phyloP scores from a whole-genome alignment of 345 rosid genomes.

The Mercurialis annua region DNA sequence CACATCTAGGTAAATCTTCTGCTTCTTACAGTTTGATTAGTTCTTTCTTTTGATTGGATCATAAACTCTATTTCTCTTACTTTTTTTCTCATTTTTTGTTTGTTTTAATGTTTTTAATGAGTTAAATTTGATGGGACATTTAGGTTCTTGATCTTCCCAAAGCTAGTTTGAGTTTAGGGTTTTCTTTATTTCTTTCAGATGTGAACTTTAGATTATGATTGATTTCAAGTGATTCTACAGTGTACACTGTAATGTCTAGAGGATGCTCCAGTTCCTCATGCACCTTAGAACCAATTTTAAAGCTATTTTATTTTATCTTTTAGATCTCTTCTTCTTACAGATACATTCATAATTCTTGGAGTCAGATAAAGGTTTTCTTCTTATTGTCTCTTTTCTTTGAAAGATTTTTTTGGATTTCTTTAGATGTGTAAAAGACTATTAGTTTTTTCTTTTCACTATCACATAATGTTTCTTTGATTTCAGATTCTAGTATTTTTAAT shows the following conservation, averaged over 20 bases:
- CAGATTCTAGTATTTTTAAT: too few relatives aligned
- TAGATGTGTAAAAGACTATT: too few relatives aligned
- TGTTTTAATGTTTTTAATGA: conserved; percentile 11
- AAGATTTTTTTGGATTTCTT: too few relatives aligned
- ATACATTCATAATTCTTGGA: too few relatives aligned
- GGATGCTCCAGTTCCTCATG: conserved; percentile 24
- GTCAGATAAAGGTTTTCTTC: too few relatives aligned
- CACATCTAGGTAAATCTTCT: conserved; percentile 14
- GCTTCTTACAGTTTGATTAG: too few relatives aligned
- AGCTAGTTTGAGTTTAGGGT: conserved; percentile 36
- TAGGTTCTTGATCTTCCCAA: conserved; percentile 39
- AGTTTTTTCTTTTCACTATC: too few relatives aligned
- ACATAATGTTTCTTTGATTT: too few relatives aligned
- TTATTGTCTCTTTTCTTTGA: too few relatives aligned
- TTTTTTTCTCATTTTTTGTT: conserved; percentile 6
- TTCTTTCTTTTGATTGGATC: conserved; percentile 38
- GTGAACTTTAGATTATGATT: conserved; percentile 21
- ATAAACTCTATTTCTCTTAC: conserved; percentile 11
- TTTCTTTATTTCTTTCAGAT: conserved; percentile 28
- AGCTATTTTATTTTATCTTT: neutral
- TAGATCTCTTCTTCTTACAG: too few relatives aligned
- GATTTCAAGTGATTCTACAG: conserved; percentile 10
- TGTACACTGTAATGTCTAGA: conserved; percentile 31
- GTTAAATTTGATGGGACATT: conserved; percentile 12
- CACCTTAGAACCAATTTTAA: neutral